A percentile compares a stretch with the other conserved stretches of the same genome.
Evolutionary conservation across 441 rosid genomes (phyloP).

Genomic region (Brassica balearica): DNA sequence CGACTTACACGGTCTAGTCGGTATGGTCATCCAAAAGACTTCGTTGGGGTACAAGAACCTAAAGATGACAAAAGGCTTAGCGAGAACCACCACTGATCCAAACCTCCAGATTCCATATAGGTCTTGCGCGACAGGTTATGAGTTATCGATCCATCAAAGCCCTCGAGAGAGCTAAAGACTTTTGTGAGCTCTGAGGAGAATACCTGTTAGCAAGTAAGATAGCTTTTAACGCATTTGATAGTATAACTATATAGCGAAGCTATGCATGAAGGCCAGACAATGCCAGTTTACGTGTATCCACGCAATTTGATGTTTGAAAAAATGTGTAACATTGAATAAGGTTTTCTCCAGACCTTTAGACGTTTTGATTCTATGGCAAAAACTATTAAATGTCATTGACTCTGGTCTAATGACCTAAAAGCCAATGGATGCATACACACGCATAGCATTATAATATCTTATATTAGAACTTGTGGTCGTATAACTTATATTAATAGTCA

Average conservation of each 20-base stretch:
- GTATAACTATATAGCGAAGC: constrained; percentile 19
- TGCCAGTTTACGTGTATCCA: neutral
- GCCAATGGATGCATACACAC: constrained; percentile 6
- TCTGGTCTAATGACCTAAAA: constrained; percentile 9
- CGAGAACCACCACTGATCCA: neutral
- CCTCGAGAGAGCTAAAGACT: too few species aligned
- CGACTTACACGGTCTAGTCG: too few species aligned
- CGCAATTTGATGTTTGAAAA: constrained; percentile 5
- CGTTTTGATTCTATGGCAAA: neutral
- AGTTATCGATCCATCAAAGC: too few species aligned
- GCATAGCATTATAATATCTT: neutral
- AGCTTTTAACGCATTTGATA: neutral
- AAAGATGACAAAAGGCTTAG: neutral
- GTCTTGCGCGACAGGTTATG: too few species aligned
- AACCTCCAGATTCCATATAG: neutral
- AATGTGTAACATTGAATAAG: constrained; percentile 25
- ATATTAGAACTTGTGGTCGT: neutral
- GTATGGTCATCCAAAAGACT: too few species aligned
- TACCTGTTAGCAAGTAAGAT: neutral
- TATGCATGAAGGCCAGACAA: neutral
- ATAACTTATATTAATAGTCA: neutral
- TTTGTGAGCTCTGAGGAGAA: neutral
- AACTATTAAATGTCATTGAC: neutral
- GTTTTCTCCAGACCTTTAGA: constrained; percentile 20
- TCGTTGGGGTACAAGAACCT: too few species aligned